phyloP scores from a whole-genome alignment of 305 asterid species.

The Fraxinus paxiana region DNA sequence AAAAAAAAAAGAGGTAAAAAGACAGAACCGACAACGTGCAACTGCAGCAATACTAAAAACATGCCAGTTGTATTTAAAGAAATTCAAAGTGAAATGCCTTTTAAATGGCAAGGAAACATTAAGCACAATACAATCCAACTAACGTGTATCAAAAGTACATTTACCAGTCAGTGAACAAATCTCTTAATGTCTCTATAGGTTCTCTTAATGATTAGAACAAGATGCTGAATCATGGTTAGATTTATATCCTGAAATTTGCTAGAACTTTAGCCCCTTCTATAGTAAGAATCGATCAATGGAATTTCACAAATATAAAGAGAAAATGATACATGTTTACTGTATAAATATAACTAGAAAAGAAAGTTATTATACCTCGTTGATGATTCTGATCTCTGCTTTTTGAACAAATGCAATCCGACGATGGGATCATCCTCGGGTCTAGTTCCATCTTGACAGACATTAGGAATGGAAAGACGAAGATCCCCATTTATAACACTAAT shows the following conservation, averaged over 20 bases:
- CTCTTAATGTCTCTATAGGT: not conserved
- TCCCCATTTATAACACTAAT: conserved; percentile 71
- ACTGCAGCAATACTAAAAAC: not conserved
- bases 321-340: not conserved
- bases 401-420: conserved; percentile 69
- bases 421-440: conserved; percentile 47
- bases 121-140: not conserved
- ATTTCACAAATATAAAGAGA: not conserved
- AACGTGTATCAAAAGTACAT: not conserved
- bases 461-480: conserved; percentile 46
- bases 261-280: not conserved
- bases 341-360: not conserved
- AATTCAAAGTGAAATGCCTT: not conserved
- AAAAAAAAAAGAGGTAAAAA: not conserved
- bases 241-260: not conserved
- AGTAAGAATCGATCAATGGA: not conserved
- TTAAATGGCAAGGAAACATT: not conserved
- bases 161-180: not conserved
- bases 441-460: conserved; percentile 34
- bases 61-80: not conserved
- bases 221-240: not conserved
- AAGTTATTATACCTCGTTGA: conserved; percentile 43
- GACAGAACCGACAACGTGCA: not conserved
- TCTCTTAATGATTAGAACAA: not conserved
- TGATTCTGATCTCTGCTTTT: conserved; percentile 43